phyloP scores from a whole-genome alignment of 345 rosid genomes.

The Brassica cretica region DNA sequence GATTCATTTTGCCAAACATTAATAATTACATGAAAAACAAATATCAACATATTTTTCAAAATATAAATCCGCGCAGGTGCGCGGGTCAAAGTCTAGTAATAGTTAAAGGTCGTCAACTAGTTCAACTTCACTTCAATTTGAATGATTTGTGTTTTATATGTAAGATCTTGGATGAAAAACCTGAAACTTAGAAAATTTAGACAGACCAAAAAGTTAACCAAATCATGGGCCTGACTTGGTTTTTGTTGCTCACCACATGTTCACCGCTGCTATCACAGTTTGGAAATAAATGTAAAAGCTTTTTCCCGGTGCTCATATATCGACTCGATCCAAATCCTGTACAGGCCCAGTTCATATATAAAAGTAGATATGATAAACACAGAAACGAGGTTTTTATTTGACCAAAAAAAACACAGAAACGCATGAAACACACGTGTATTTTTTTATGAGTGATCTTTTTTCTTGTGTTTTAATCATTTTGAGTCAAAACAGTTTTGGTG shows the following conservation, averaged over 20 bases:
- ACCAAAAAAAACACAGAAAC: not conserved
- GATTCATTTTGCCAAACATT: no score
- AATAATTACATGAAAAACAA: no score
- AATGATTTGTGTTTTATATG: not conserved
- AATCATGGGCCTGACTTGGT: not conserved
- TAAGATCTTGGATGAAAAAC: not conserved
- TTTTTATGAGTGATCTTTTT: not conserved
- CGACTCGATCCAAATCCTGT: not conserved
- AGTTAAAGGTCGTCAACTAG: not conserved
- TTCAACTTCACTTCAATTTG: not conserved
- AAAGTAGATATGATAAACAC: not conserved
- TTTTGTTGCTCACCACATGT: no score
- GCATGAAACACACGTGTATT: slow-evolving; percentile 6
- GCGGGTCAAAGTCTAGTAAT: no score
- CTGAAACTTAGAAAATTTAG: not conserved
- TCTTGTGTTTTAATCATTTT: not conserved
- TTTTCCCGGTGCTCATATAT: not conserved
- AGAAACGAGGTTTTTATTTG: not conserved
- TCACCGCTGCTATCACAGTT: no score
- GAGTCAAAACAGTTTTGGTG: not conserved
- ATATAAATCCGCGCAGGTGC: no score
- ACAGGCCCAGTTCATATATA: not conserved
- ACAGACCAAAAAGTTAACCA: not conserved
- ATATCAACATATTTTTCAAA: no score
- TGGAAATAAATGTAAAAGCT: not conserved